Conservation (phyloP, 768 basidiomycete genomes). For the Russula ochroleuca region DNA sequence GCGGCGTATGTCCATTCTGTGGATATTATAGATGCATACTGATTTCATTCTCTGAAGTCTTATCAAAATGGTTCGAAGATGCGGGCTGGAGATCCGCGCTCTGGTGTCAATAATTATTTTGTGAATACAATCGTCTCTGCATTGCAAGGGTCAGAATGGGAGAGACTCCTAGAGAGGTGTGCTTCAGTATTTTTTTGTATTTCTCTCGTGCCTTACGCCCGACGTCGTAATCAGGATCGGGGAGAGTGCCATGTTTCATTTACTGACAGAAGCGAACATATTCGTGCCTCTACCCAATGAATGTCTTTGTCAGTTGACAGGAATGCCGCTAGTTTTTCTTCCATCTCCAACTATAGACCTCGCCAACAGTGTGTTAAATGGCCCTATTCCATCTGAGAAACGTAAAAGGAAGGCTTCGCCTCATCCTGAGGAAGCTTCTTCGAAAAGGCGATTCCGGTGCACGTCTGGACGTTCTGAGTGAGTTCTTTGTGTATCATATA, state of each 20-base stretch:
- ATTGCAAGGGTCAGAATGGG: constrained; percentile 64
- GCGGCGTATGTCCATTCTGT: constrained; percentile 40
- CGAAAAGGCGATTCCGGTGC: constrained; percentile 9
- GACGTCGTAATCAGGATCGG: constrained; percentile 54
- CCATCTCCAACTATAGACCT: constrained; percentile 30
- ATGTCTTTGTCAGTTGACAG: constrained; percentile 80
- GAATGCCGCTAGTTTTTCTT: constrained; percentile 55
- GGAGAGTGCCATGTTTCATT: constrained; percentile 67
- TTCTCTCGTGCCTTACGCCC: constrained; percentile 2
- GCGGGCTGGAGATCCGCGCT: constrained; percentile 34
- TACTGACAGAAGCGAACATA: constrained; percentile 69
- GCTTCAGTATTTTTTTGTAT: constrained; percentile 16
- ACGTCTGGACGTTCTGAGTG: not conserved
- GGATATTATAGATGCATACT: not conserved
- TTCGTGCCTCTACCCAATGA: constrained; percentile 78
- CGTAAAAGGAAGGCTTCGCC: constrained; percentile 19
- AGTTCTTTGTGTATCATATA: not conserved
- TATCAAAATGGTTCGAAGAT: constrained; percentile 34
- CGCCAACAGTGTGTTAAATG: not conserved
- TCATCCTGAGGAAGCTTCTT: constrained; percentile 8
- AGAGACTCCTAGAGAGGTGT: constrained; percentile 56
- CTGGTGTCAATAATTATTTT: constrained; percentile 53
- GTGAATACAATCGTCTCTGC: constrained; percentile 73
- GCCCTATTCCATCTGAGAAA: not conserved
- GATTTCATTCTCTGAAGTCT: constrained; percentile 11